Percentiles rank a stretch among this genome's conserved stretches.
These are phyloP conservation scores for Calonectria henricotiae DNA, from an alignment of 2,329 filamentous ascomycete genomes.

Conservation along the genomic window DNA sequence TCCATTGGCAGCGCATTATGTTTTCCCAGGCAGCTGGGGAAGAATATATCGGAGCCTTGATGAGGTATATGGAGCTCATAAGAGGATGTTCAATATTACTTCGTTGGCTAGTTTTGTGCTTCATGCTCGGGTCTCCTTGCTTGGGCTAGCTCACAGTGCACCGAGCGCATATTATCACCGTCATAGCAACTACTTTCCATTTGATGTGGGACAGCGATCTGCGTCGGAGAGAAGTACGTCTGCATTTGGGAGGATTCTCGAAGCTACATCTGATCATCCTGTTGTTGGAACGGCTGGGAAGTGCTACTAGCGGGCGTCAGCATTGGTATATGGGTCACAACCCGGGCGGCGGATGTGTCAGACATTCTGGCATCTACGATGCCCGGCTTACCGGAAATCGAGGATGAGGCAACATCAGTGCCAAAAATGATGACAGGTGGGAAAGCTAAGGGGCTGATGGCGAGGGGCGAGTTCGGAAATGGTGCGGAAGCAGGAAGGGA, in stretches of 20 bases:
- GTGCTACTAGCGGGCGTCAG: constrained; percentile 71
- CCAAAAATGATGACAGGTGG: constrained; percentile 13
- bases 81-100: constrained; percentile 65
- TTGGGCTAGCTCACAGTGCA: constrained; percentile 64
- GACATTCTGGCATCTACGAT: constrained; percentile 64
- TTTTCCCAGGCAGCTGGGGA: constrained; percentile 69
- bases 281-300: constrained; percentile 73
- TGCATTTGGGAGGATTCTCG: constrained; percentile 64
- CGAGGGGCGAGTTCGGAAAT: constrained; percentile 13
- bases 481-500: constrained; percentile 5
- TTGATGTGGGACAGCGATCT: constrained; percentile 64
- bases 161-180: constrained; percentile 67
- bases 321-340: constrained; percentile 73
- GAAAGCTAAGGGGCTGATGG: constrained; percentile 16
- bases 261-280: constrained; percentile 71
- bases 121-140: constrained; percentile 63
- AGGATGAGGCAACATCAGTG: constrained; percentile 30
- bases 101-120: constrained; percentile 63
- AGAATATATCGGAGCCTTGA: constrained; percentile 61
- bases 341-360: constrained; percentile 67
- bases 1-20: constrained; percentile 64
- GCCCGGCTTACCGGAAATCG: constrained; percentile 50
- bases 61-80: constrained; percentile 61
- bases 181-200: constrained; percentile 64
- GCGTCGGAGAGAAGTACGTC: constrained; percentile 64